Base-by-base conservation (phyloP, 495 filamentous ascomycete genomes). In the Xylaria venustula region DNA sequence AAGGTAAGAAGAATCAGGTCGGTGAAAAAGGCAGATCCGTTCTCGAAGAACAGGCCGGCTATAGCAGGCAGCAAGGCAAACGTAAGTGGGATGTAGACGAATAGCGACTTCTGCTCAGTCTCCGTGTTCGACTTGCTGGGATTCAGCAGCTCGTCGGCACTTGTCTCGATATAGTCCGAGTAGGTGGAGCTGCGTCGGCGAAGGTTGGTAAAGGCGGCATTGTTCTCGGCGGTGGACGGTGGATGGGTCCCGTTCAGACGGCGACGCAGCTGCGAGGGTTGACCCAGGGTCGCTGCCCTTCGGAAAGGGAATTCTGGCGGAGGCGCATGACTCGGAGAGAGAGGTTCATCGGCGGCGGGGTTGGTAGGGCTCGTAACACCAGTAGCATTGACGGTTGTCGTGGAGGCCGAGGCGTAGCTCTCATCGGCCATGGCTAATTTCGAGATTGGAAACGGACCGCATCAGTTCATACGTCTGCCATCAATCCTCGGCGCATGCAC, bases 61-160 rank as follows among this genome's bases (percentile, higher is more conserved):
- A 96, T 62, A 0, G 93, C 92, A 1, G 94, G 94, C 37, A 98
- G 73, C 37, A 97, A 77, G 2, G 90, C 92, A 64, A 97, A 86
- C 0, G 83, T 85, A 37, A 98, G 78, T 0, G 95, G 92, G 2
- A 88, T 75, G 0, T 85, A 90, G 64, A 93, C 85, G 86, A 90
- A 94, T 23, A 71, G 70, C 2, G 73, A 73, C 30, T 68, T 65
- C 12, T 66, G 63, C 7, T 54, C 36, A 9, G 41, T 7, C 23
- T 64, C 50, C 14, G 62, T 32, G 19, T 30, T 63, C 20, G 66
- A 65, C 37, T 77, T 78, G 26, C 85, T 82, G 0, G 92, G 89
- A 15, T 91, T 83, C 22, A 93, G 76, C 17, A 95, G 71, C 59
- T 88, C 85, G 62, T 92, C 88, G 0, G 89, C 90, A 0, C 88